Evolutionary conservation across 768 basidiomycete genomes (phyloP).

Genomic region (Lentinula aciculospora): DNA sequence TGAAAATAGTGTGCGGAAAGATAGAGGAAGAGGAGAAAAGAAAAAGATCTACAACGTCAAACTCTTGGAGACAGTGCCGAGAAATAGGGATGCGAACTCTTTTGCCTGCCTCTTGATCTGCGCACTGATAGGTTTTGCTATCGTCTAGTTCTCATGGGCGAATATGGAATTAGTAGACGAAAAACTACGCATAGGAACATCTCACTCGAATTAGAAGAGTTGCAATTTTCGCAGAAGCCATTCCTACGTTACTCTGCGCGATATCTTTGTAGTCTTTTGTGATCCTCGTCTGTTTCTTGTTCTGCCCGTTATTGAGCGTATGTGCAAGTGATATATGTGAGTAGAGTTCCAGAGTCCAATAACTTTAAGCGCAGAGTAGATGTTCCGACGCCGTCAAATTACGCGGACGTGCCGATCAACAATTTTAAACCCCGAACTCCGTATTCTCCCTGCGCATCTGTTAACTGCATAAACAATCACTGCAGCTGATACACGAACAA

Average conservation of each 20-base stretch:
- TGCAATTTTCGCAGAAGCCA: slow-evolving; percentile 73
- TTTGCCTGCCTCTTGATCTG: slow-evolving; percentile 66
- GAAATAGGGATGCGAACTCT: slow-evolving; percentile 49
- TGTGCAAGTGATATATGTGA: background rate
- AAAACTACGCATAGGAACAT: slow-evolving; percentile 3
- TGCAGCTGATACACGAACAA: no score
- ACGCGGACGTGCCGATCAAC: background rate
- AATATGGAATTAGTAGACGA: background rate
- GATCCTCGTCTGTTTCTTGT: background rate
- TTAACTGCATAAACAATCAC: no score
- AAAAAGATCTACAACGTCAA: no score
- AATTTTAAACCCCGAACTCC: background rate
- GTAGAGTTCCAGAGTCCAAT: background rate
- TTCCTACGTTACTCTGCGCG: slow-evolving; percentile 15
- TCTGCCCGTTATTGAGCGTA: background rate
- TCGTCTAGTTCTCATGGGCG: slow-evolving; percentile 41
- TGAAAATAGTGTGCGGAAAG: slow-evolving; percentile 15
- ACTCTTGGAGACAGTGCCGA: no score
- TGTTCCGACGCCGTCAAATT: background rate
- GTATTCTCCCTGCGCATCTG: no score
- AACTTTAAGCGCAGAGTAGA: no score
- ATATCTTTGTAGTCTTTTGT: no score
- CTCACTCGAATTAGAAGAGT: slow-evolving; percentile 71
- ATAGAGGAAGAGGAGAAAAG: background rate
- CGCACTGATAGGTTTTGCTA: slow-evolving; percentile 76